These are phyloP conservation scores for Bacidia rubella DNA, from an alignment of 495 filamentous ascomycete species.

Conservation along the genomic window DNA sequence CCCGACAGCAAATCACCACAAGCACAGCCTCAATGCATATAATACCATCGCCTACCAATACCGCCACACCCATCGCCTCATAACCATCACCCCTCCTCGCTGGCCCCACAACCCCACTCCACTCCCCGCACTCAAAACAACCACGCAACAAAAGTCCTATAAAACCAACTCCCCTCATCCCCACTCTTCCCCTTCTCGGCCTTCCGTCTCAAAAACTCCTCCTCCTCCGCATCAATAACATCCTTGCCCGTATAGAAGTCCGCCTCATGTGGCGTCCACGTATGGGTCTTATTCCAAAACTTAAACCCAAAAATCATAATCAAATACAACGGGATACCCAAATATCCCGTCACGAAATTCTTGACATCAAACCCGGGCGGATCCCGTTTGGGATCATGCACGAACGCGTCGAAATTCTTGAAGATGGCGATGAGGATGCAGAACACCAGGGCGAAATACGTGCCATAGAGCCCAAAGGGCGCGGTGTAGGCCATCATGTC, in stretches of 20 bases:
- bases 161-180: slow-evolving; percentile 35
- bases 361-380: slow-evolving; percentile 46
- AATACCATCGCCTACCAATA: too few relatives aligned
- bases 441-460: slow-evolving; percentile 51
- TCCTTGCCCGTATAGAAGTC: slow-evolving; percentile 64
- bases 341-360: slow-evolving; percentile 70
- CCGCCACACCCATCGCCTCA: too few relatives aligned
- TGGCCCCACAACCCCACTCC: neutral
- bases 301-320: slow-evolving; percentile 62
- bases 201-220: slow-evolving; percentile 43
- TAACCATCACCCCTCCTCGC: neutral
- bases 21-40: too few relatives aligned
- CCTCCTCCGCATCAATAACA: slow-evolving; percentile 60
- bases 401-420: slow-evolving; percentile 68
- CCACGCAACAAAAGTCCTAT: slow-evolving; percentile 50
- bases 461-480: slow-evolving; percentile 54
- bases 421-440: slow-evolving; percentile 59
- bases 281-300: slow-evolving; percentile 35
- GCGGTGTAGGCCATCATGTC: slow-evolving; percentile 56
- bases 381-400: slow-evolving; percentile 17
- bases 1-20: too few relatives aligned
- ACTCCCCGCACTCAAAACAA: slow-evolving; percentile 36
- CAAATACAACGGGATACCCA: slow-evolving; percentile 69
- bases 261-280: slow-evolving; percentile 41
- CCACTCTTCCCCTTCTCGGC: slow-evolving; percentile 27